These are phyloP conservation scores for Paracamarosporium sp. DNA, from an alignment of 2,329 filamentous ascomycete species.

Conservation along the genomic window DNA sequence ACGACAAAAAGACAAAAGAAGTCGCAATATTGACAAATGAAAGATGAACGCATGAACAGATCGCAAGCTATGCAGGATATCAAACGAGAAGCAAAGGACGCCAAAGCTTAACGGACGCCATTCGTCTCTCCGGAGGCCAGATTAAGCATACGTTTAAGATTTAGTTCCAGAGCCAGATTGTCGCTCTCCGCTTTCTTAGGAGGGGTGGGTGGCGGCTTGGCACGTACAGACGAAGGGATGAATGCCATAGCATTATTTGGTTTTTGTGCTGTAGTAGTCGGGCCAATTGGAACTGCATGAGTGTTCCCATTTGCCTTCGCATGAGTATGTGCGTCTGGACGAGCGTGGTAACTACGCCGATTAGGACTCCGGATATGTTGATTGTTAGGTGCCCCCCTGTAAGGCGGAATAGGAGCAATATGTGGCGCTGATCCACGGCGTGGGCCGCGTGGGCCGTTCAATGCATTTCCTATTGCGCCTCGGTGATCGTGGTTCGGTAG, in stretches of 20 bases:
- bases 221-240: constrained; percentile 44
- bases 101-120: constrained; percentile 28
- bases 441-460: constrained; percentile 19
- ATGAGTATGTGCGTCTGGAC: constrained; percentile 30
- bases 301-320: constrained; percentile 17
- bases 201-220: constrained; percentile 32
- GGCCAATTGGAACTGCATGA: constrained; percentile 14
- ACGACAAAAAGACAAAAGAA: constrained; percentile 19
- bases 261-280: constrained; percentile 26
- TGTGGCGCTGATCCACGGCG: constrained; percentile 36
- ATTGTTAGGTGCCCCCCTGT: constrained; percentile 31
- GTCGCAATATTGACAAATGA: constrained; percentile 30
- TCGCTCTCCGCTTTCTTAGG: constrained; percentile 23
- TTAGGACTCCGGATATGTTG: constrained; percentile 30
- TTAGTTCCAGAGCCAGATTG: constrained; percentile 39
- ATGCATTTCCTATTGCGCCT: constrained; percentile 21
- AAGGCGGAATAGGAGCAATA: constrained; percentile 28
- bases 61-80: constrained; percentile 36
- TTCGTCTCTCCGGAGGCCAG: constrained; percentile 29
- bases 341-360: constrained; percentile 28
- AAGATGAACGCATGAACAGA: constrained; percentile 19
- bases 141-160: constrained; percentile 46
- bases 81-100: constrained; percentile 11
- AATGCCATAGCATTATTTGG: constrained; percentile 40
- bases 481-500: constrained; percentile 26